These are phyloP conservation scores for Ogataea neopini DNA, from an alignment of 805 yeast genomes.

Conservation along the genomic window DNA sequence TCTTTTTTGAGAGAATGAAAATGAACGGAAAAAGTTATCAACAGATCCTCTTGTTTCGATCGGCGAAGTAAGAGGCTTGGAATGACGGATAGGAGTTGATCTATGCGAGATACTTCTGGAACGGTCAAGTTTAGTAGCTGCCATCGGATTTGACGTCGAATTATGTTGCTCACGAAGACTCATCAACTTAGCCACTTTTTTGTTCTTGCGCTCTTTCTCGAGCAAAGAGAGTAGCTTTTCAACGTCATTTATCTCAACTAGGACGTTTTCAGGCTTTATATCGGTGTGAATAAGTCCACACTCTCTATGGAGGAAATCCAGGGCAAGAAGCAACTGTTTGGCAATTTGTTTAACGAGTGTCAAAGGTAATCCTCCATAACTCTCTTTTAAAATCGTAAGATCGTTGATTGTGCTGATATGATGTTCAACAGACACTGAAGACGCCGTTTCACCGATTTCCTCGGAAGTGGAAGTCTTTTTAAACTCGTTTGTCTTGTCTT, in stretches of 20 bases:
- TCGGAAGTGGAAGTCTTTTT: slow-evolving; percentile 16
- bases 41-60: slow-evolving; percentile 37
- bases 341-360: slow-evolving; percentile 55
- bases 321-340: slow-evolving; percentile 53
- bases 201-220: slow-evolving; percentile 38
- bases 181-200: slow-evolving; percentile 24
- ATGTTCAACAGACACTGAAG: slow-evolving; percentile 17
- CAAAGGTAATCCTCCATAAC: slow-evolving; percentile 56
- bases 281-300: slow-evolving; percentile 76
- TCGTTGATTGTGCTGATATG: slow-evolving; percentile 33
- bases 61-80: slow-evolving; percentile 52
- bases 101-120: slow-evolving; percentile 22
- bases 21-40: slow-evolving; percentile 37
- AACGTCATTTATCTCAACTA: slow-evolving; percentile 55
- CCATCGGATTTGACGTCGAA: slow-evolving; percentile 7
- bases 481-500: slow-evolving; percentile 31
- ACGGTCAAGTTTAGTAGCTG: slow-evolving; percentile 14
- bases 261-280: slow-evolving; percentile 71
- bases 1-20: slow-evolving; percentile 34
- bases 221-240: slow-evolving; percentile 48
- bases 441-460: slow-evolving; percentile 2
- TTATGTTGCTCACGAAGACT: slow-evolving; percentile 23
- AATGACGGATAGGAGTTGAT: slow-evolving; percentile 40
- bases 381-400: slow-evolving; percentile 38
- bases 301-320: slow-evolving; percentile 58